Evolutionary conservation across 176 grass and related monocot genomes (phyloP), one percentile per base, ranked within the genome.

Genomic region (Cocos nucifera): DNA sequence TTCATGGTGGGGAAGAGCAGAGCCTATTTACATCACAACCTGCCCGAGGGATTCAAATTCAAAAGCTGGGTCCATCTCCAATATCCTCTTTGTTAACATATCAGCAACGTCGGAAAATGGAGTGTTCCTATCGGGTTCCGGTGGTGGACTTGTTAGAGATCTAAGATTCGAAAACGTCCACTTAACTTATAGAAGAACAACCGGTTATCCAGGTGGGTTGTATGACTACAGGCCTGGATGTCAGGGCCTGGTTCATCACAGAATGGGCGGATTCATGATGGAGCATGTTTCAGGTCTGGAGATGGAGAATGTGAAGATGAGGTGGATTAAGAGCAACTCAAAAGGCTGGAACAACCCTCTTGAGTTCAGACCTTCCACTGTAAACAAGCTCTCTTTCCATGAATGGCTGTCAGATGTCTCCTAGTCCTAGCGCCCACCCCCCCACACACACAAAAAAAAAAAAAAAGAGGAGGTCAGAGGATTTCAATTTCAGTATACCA

Each of bases 1-100:
- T 74, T 82, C 71, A 59, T 96, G 91, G 91, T 96, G 91, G 91
- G 91, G 91, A 17, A 80, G 86, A 72, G 91, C 91, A 0, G 91
- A 96, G 44, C 91, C 91, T 2, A 96, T 96, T 39, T 96, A 90
- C 61, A 87, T 96, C 61, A 96, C 92, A 9, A 83, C 83, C 6
- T 96, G 92, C 35, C 92, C 83, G 30, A 83, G 83, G 50, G 53
- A 79, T 28, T 56, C 78, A 4, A 65, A 15, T 44, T 90, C 72
- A 22, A 90, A 73, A 78, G 73, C 80, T 18, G 87, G 87, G 15
- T 73, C 92, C 62, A 88, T 96, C 63, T 96, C 92, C 29, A 77
- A 96, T 15, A 26, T 96, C 10, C 63, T 21, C 15, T 96, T 96
- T 61, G 75, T 87, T 24, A 88, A 96, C 76, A 96, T 96, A 53